Evolutionary conservation across 441 rosid genomes (phyloP).

Genomic region (Croton laevigatus): DNA sequence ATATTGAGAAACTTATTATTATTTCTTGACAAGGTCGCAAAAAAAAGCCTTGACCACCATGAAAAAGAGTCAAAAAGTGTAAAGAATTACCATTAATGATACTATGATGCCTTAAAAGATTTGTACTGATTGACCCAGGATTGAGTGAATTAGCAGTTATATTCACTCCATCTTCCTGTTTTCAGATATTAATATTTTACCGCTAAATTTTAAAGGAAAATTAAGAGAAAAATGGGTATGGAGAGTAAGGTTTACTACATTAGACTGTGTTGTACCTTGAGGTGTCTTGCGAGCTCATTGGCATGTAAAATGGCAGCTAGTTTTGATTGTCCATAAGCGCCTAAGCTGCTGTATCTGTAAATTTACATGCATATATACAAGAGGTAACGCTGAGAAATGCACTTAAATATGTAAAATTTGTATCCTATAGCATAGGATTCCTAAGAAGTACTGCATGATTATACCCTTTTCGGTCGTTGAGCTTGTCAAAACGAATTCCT

Average conservation of each 20-base stretch:
- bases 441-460: background rate
- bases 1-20: background rate
- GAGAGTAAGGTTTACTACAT: background rate
- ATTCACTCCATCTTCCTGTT: background rate
- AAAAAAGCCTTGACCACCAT: background rate
- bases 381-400: background rate
- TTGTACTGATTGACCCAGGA: background rate
- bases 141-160: constrained; percentile 3
- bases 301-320: constrained; percentile 33
- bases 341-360: constrained; percentile 23
- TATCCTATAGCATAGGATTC: no score
- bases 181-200: no score
- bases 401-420: background rate
- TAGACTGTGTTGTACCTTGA: constrained; percentile 26
- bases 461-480: background rate
- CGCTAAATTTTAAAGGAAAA: no score
- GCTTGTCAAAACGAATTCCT: background rate
- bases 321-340: constrained; percentile 42
- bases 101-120: background rate
- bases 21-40: no score
- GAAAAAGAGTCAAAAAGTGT: background rate
- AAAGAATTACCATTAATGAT: background rate
- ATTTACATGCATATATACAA: background rate
- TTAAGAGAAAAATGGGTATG: no score
- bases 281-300: constrained; percentile 33